These are phyloP conservation scores for Pseudocercospora cruenta DNA, from an alignment of 2,329 filamentous ascomycete species.

Conservation along the genomic window DNA sequence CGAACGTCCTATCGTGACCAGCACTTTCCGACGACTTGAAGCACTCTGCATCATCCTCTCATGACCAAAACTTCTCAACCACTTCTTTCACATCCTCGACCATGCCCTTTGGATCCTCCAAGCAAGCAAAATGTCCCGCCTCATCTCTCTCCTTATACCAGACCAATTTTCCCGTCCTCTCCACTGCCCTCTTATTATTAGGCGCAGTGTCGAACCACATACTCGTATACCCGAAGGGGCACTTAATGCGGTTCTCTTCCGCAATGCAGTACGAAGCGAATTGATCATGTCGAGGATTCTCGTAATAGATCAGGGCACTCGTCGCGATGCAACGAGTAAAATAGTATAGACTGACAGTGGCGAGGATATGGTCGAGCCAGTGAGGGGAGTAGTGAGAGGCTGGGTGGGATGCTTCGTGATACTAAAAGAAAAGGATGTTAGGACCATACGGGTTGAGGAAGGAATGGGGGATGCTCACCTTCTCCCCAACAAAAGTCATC, in stretches of 20 bases:
- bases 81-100: constrained; percentile 36
- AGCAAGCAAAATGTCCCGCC: constrained; percentile 36
- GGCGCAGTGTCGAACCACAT: constrained; percentile 45
- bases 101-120: constrained; percentile 37
- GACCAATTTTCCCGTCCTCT: constrained; percentile 42
- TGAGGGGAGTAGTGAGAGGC: constrained; percentile 38
- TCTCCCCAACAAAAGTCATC: constrained; percentile 50
- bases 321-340: constrained; percentile 45
- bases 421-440: constrained; percentile 20
- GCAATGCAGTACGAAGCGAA: constrained; percentile 43
- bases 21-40: no score
- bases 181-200: constrained; percentile 40
- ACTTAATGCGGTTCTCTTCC: constrained; percentile 43
- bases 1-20: no score
- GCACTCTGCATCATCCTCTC: no score
- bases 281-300: constrained; percentile 44
- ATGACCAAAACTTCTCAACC: constrained; percentile 25
- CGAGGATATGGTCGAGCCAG: constrained; percentile 39
- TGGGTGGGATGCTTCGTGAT: constrained; percentile 44
- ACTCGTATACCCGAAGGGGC: constrained; percentile 44
- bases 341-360: constrained; percentile 43
- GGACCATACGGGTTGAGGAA: not conserved
- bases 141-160: constrained; percentile 40
- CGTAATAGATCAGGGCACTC: constrained; percentile 44
- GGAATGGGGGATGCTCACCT: constrained; percentile 25